Base-by-base conservation (phyloP, 495 filamentous ascomycete species). In the Penicillium verhagenii region DNA sequence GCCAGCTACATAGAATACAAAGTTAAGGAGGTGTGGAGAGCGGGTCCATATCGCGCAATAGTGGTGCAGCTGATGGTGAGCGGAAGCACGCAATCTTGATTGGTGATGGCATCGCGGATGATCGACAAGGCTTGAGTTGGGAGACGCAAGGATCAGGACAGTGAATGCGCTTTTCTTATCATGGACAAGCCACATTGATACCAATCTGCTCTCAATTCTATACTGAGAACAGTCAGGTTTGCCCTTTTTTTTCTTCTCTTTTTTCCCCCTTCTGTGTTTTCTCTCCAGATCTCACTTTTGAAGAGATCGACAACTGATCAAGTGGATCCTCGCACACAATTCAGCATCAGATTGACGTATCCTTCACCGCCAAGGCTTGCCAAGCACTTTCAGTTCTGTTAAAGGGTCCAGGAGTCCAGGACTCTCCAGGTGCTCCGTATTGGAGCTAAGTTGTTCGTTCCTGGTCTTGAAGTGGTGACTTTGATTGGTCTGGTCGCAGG, bases 51-150 rank as follows among this genome's bases (percentile, higher is more conserved):
- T 63, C 54, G 60, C 60, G 63, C 57, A 47, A 59, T 66, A 46
- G 49, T 56, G 52, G 49, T 43, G 29, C 26, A 40, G 49, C 42
- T 28, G 46, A 49, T 54, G 52, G 33, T 29, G 40, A 52, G 42
- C 23, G 23, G 23, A 33, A 66, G 63, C 63, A 66, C 63, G 63
- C 63, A 50, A 64, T 62, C 47, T 18, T 26, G n/a, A 45, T 56
- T 56, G 58, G 26, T 45, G 57, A 66, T 60, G 46, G 43, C 46
- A 57, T 43, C n/a, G 19, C 45, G 26, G 51, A 54, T 59, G 59
- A 62, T 59, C 58, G 47, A 25, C 42, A 24, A 35, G 33, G 42
- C 19, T 43, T 43, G n/a, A 10, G 9, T 6, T 39, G 37, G 10
- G 37, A 39, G 7, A 16, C 19, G n/a, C n/a, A n/a, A n/a, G n/a